Evolutionary conservation across 169 alveolate genomes (phyloP).

Genomic region (Cryptosporidium tyzzeri): DNA sequence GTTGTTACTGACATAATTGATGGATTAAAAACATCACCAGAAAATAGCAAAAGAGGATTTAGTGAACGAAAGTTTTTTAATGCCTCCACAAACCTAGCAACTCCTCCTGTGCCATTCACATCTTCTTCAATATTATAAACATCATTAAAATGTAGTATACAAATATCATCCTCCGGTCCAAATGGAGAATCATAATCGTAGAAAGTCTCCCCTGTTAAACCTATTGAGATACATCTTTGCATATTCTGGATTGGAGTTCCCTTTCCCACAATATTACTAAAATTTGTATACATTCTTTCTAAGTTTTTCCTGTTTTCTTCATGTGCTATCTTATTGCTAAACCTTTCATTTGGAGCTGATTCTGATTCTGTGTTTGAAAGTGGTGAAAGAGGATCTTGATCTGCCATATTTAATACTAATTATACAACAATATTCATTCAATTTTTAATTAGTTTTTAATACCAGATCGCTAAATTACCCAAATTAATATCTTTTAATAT

Average conservation of each 20-base stretch:
- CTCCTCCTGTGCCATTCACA: constrained; percentile 87
- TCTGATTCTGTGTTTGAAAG: constrained; percentile 23
- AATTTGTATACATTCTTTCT: constrained; percentile 5
- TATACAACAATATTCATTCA: not conserved
- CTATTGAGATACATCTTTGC: constrained; percentile 45
- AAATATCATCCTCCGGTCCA: constrained; percentile 82
- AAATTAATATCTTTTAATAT: not conserved
- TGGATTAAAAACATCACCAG: constrained; percentile 93
- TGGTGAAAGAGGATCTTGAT: constrained; percentile 67
- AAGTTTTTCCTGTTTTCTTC: not conserved
- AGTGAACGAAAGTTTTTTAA: constrained; percentile 79
- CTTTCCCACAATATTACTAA: constrained; percentile 32
- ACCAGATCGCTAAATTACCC: not conserved
- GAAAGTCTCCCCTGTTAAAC: constrained; percentile 73
- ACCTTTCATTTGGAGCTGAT: not conserved
- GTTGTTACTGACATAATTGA: constrained; percentile 87
- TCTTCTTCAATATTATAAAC: constrained; percentile 91
- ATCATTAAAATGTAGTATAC: constrained; percentile 92
- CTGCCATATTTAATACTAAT: constrained; percentile 17
- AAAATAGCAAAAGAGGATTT: constrained; percentile 83
- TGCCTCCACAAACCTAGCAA: constrained; percentile 89
- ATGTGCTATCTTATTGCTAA: not conserved
- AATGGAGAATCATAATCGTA: constrained; percentile 83
- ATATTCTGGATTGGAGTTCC: constrained; percentile 50
- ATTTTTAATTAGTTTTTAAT: not conserved